Conservation (phyloP, 1,284 basidiomycete species). For the Ustilago nuda region DNA sequence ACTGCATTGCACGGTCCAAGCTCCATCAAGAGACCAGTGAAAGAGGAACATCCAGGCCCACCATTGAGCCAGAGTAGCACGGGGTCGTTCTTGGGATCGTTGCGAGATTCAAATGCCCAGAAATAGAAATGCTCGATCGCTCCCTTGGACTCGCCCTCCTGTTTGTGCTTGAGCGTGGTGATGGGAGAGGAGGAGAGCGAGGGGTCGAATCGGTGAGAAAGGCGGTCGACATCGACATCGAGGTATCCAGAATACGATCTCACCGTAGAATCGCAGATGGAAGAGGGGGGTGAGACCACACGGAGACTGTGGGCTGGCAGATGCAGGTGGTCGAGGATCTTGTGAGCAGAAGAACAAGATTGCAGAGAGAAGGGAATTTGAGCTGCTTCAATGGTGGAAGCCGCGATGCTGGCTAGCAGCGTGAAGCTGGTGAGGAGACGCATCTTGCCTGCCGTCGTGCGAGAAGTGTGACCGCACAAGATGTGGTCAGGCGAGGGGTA, state of each 20-base stretch:
- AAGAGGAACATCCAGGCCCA: constrained; percentile 64
- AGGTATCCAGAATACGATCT: constrained; percentile 66
- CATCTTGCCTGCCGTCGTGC: constrained; percentile 12
- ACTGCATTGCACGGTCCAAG: constrained; percentile 66
- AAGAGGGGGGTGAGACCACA: constrained; percentile 48
- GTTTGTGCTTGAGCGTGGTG: constrained; percentile 24
- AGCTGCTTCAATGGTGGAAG: constrained; percentile 24
- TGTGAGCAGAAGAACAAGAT: not conserved
- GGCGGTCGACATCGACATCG: constrained; percentile 65
- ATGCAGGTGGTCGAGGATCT: constrained; percentile 51
- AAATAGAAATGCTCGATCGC: constrained; percentile 69
- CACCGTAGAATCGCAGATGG: constrained; percentile 57
- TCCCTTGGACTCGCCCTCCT: constrained; percentile 46
- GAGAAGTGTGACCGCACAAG: not conserved
- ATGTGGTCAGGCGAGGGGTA: too few relatives aligned
- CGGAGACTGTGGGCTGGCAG: constrained; percentile 67
- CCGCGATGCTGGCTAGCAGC: constrained; percentile 20
- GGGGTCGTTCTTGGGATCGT: constrained; percentile 60
- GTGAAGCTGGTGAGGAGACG: constrained; percentile 10
- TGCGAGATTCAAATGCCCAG: constrained; percentile 67
- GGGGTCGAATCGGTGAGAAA: constrained; percentile 27
- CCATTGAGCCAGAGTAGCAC: constrained; percentile 67
- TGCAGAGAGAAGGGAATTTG: constrained; percentile 46
- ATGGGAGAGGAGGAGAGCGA: constrained; percentile 10
- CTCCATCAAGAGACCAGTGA: constrained; percentile 67